phyloP scores from a whole-genome alignment of 177 flowering plant species.

The Vitis hybrid region DNA sequence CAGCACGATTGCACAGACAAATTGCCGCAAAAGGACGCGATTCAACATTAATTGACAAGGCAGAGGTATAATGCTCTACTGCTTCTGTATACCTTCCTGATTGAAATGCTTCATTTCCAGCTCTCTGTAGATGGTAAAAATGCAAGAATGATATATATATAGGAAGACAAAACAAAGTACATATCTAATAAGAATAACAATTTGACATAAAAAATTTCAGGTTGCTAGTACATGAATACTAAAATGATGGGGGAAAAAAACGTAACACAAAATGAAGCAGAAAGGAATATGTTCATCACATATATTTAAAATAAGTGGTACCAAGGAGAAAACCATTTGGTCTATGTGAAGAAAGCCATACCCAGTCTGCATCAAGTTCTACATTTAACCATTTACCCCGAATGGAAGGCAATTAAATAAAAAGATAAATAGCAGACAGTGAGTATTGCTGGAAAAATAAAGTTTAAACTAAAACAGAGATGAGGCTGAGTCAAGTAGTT shows the following conservation, averaged over 20 bases:
- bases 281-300: no score
- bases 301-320: no score
- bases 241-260: neutral
- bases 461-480: no score
- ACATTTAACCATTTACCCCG: no score
- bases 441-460: no score
- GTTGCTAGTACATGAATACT: neutral
- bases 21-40: slow-evolving; percentile 93
- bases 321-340: no score
- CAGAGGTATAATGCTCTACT: slow-evolving; percentile 80
- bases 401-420: no score
- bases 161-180: neutral
- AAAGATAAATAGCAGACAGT: no score
- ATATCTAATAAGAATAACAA: neutral
- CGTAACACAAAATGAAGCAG: no score
- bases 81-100: slow-evolving; percentile 77
- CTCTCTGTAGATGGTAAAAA: slow-evolving; percentile 44
- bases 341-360: no score
- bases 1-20: slow-evolving; percentile 97
- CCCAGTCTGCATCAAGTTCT: no score
- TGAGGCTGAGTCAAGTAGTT: no score
- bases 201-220: neutral
- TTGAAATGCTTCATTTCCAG: slow-evolving; percentile 89
- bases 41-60: slow-evolving; percentile 67
- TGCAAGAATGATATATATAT: neutral